Evolutionary conservation across 2,329 filamentous ascomycete species (phyloP), one percentile per base, ranked within the genome.

Genomic region (Claviceps sp.): DNA sequence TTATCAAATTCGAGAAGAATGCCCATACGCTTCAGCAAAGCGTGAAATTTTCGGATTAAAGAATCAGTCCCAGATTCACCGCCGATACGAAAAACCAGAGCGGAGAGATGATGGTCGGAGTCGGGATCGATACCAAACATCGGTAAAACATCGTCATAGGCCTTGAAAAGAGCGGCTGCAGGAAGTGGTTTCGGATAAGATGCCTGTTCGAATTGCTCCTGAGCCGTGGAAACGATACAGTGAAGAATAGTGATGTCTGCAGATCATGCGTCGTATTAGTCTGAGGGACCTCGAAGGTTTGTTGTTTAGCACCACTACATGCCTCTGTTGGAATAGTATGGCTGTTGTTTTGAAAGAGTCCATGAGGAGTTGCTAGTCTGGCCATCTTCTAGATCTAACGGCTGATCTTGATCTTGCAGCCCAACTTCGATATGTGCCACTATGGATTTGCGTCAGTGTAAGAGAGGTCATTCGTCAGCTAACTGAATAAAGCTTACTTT

Each of bases 181-280:
- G 87, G 83, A 22, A 85, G 73, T 52, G 78, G 76, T 59, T 85
- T 78, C 48, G 76, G 75, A 52, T 82, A 77, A 1, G 80, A 72
- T 2, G 80, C 70, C 11, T 67, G 68, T 46, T 77, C 70, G 50
- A 81, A 73, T 34, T 86, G 75, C 42, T 78, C 71, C 68, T 90
- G 81, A 44, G 87, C 89, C 59, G 77, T 75, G 55, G 74, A 72
- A 61, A 94, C 82, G 61, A 95, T 87, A 54, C 85, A 76, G 67
- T 89, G 85, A 53, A 95, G 75, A 56, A 89, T 76, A 56, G 79
- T 77, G 65, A 95, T 86, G 71, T 94, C 90, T 89, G 40, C 16
- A n/a, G 14, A 7, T n/a, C 38, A 22, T 19, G 19, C 19, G 19
- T 22, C 10, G 1, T 52, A 48, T 50, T 19, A 54, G 24, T 10